Percentiles rank a stretch among this genome's conserved stretches.
phyloP scores from a whole-genome alignment of 345 rosid genomes.

The Boechera stricta region DNA sequence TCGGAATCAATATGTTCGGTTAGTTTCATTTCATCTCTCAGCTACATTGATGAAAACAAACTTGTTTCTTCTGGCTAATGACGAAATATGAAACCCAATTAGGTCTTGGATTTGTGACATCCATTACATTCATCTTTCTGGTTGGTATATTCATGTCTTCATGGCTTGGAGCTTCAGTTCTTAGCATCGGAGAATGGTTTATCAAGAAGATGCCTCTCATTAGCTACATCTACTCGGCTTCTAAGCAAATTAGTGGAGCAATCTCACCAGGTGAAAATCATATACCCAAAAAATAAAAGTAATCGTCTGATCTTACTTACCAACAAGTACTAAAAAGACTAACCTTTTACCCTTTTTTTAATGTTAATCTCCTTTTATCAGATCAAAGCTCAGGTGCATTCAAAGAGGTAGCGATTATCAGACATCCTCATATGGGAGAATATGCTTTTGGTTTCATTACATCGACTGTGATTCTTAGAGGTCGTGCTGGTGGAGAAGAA shows the following conservation, averaged over 20 bases:
- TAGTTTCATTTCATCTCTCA: conserved; percentile 24
- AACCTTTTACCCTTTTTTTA: background rate
- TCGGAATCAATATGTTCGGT: conserved; percentile 77
- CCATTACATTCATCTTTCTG: conserved; percentile 70
- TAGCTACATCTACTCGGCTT: conserved; percentile 76
- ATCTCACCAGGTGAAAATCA: conserved; percentile 65
- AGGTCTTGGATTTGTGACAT: conserved; percentile 84
- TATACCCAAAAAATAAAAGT: background rate
- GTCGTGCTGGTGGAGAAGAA: conserved; percentile 63
- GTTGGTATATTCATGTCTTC: conserved; percentile 81
- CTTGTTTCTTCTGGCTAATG: background rate
- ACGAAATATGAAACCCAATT: background rate
- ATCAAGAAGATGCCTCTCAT: conserved; percentile 80
- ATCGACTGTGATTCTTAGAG: conserved; percentile 63
- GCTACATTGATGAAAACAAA: background rate
- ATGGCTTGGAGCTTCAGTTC: conserved; percentile 80
- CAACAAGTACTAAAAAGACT: background rate
- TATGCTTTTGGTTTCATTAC: conserved; percentile 76
- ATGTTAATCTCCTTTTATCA: conserved; percentile 34
- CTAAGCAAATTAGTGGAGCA: conserved; percentile 79
- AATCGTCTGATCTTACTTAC: background rate
- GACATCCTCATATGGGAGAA: conserved; percentile 72
- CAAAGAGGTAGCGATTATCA: conserved; percentile 78
- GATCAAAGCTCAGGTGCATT: conserved; percentile 77
- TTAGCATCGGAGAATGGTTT: conserved; percentile 74